Evolutionary conservation across 2,329 filamentous ascomycete genomes (phyloP), one percentile per base, ranked within the genome.

Genomic region (Talaromyces sp.): DNA sequence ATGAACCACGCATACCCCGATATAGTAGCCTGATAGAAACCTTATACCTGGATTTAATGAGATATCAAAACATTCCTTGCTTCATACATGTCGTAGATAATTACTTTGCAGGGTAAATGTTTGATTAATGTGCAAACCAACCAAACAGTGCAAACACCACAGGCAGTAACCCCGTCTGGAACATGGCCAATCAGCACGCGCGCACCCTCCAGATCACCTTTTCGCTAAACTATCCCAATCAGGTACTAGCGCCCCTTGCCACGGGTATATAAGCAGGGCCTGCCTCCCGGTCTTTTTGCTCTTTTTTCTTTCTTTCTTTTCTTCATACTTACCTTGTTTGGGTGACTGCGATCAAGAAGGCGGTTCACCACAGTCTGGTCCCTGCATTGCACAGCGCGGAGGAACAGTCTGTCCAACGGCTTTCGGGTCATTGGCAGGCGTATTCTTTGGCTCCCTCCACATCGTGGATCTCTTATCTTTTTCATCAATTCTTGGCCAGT

Each of bases 311-410:
- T 71, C 71, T 68, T 75, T 78, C 70, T 74, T 70, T 75, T 79
- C 77, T 77, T 79, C 77, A 80, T 80, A 79, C 77, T 80, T 80
- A 78, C 76, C 77, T 80, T 79, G 77, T 79, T 75, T 77, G 73
- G 74, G 75, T 76, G 73, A 70, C 72, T 71, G 75, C 73, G 77
- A 76, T 80, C 77, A 80, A 67, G 66, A 78, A 77, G 71, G 72
- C 72, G 75, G 72, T 70, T 69, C 70, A 74, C 75, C 74, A 78
- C 75, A 70, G 70, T 73, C 73, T 72, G 75, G 79, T 77, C 76
- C 79, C 81, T 82, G 77, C 81, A 83, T 83, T 83, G 81, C 81
- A 83, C 81, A 82, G 68, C 80, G 80, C 75, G 80, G 81, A 69
- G 79, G 77, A 77, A 75, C 79, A 70, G 68, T 75, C 63, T 70